phyloP scores from a whole-genome alignment of 129 eudicot species.

The Pseudognaphalium luteoalbum region DNA sequence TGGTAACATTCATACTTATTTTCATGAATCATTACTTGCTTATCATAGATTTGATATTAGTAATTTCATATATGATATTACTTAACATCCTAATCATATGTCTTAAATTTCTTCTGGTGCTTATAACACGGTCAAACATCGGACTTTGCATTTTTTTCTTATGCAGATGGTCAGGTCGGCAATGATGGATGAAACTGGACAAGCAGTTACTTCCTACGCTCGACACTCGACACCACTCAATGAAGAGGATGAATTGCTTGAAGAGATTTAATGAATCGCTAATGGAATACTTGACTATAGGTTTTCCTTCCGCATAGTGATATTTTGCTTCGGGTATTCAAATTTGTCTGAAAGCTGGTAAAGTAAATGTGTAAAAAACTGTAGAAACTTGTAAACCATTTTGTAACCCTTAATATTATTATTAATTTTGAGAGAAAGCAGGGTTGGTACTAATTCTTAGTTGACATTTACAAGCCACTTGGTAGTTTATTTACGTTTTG shows the following conservation, averaged over 20 bases:
- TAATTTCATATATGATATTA: background rate
- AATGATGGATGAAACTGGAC: conserved; percentile 64
- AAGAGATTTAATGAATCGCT: conserved; percentile 41
- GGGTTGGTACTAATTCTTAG: conserved; percentile 6
- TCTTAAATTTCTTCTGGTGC: background rate
- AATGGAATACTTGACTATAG: background rate
- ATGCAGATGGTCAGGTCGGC: conserved; percentile 80
- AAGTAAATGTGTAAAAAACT: background rate
- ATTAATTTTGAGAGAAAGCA: background rate
- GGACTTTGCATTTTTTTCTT: background rate
- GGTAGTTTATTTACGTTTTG: background rate
- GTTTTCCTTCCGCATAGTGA: background rate
- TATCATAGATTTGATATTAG: background rate
- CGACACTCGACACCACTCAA: conserved; percentile 38
- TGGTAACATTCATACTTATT: background rate
- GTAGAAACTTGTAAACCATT: conserved; percentile 13
- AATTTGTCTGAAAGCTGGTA: background rate
- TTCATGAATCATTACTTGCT: background rate
- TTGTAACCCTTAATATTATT: conserved; percentile 17
- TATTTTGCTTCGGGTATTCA: conserved; percentile 3
- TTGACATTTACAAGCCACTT: conserved; percentile 15
- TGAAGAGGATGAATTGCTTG: conserved; percentile 60
- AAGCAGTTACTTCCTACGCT: conserved; percentile 45
- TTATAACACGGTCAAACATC: background rate
- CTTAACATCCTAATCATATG: background rate